Percentiles rank a stretch among this genome's conserved stretches.
Evolutionary conservation across 1,284 basidiomycete genomes (phyloP).

Genomic region (Ganoderma boninense): DNA sequence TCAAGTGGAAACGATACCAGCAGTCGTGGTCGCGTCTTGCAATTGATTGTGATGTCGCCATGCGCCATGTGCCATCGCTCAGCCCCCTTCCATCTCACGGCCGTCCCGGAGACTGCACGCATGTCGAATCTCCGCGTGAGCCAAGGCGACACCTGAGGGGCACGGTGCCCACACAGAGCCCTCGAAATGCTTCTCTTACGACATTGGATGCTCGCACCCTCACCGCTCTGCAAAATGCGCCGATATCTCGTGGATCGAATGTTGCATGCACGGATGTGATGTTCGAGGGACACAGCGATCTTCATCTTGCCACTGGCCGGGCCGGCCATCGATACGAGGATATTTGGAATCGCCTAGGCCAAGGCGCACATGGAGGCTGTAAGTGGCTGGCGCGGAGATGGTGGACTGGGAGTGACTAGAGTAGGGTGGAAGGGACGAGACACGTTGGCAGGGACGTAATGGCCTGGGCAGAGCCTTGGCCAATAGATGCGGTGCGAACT

Average conservation of each 20-base stretch:
- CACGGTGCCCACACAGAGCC: neutral
- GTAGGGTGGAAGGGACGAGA: neutral
- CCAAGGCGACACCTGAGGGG: neutral
- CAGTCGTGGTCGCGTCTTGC: neutral
- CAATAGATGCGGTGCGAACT: conserved; percentile 9
- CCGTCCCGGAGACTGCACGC: neutral
- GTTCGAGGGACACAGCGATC: conserved; percentile 18
- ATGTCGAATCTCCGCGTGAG: neutral
- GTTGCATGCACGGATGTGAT: conserved; percentile 15
- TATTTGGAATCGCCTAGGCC: conserved; percentile 2
- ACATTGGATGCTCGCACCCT: neutral
- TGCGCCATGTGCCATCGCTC: too few relatives aligned
- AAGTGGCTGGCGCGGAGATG: neutral
- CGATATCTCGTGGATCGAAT: conserved; percentile 7
- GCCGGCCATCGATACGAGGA: conserved; percentile 30
- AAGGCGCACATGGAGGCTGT: neutral
- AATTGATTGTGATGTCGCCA: neutral
- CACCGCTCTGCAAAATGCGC: conserved; percentile 4
- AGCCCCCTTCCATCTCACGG: neutral
- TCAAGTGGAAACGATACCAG: too few relatives aligned
- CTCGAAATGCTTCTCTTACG: neutral
- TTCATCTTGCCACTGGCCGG: too few relatives aligned
- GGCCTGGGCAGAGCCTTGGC: conserved; percentile 10
- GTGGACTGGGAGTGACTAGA: neutral
- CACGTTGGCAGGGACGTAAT: conserved; percentile 32